Evolutionary conservation across 2,329 filamentous ascomycete species (phyloP).

Genomic region (Fusarium sp.): DNA sequence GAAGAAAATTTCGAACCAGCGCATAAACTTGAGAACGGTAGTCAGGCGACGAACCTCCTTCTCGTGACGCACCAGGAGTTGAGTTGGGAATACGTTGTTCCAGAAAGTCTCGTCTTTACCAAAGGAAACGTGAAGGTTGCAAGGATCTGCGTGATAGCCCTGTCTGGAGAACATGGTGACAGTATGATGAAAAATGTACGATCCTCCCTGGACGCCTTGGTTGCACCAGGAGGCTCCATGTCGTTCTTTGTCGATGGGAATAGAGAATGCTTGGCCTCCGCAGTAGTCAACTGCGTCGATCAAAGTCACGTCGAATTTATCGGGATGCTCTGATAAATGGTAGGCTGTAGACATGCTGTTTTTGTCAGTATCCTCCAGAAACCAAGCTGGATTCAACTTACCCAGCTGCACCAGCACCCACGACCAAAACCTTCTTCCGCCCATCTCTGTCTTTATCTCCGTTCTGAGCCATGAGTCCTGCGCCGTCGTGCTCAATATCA

Average conservation of each 20-base stretch:
- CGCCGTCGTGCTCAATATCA: constrained; percentile 22
- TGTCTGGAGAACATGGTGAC: constrained; percentile 30
- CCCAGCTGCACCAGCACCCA: constrained; percentile 30
- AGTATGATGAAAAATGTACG: constrained; percentile 28
- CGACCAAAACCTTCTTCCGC: constrained; percentile 12
- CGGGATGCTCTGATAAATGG: constrained; percentile 15
- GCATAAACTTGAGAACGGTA: constrained; percentile 26
- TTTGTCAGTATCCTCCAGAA: not conserved
- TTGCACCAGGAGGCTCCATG: constrained; percentile 32
- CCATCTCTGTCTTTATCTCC: constrained; percentile 10
- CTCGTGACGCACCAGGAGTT: constrained; percentile 8
- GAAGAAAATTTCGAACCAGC: constrained; percentile 29
- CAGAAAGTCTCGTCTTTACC: constrained; percentile 25
- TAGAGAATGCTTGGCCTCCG: constrained; percentile 27
- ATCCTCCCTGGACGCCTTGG: constrained; percentile 22
- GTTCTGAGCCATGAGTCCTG: constrained; percentile 24
- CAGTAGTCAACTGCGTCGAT: constrained; percentile 30
- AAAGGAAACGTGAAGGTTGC: constrained; percentile 17
- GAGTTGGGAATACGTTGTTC: constrained; percentile 24
- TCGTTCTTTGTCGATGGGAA: constrained; percentile 26
- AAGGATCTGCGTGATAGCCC: constrained; percentile 22
- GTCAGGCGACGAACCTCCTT: constrained; percentile 23
- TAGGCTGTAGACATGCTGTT: constrained; percentile 25
- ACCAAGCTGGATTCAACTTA: not conserved
- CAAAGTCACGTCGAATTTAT: constrained; percentile 22